A percentile compares a stretch with the other conserved stretches of the same genome.
phyloP scores from a whole-genome alignment of 345 rosid genomes.

The Laguncularia racemosa region DNA sequence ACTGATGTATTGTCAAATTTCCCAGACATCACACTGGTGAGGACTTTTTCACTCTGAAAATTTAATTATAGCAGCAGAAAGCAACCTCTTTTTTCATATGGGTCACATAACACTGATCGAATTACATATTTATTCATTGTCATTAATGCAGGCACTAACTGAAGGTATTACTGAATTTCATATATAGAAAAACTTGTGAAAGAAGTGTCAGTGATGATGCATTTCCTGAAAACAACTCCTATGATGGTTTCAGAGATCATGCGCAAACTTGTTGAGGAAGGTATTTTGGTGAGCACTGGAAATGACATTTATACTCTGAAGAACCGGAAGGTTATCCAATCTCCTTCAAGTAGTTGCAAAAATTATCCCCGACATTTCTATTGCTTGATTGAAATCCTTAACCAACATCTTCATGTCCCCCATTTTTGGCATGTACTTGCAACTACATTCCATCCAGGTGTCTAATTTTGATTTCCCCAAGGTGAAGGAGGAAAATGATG shows the following conservation, averaged over 20 bases:
- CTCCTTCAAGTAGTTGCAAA: background rate
- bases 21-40: conserved; percentile 78
- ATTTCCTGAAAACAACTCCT: conserved; percentile 6
- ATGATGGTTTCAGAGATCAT: conserved; percentile 57
- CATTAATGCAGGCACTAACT: conserved; percentile 51
- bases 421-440: no score
- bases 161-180: conserved; percentile 50
- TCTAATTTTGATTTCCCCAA: conserved; percentile 41
- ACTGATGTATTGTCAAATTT: conserved; percentile 75
- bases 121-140: no score
- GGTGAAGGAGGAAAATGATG: conserved; percentile 76
- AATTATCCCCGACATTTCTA: no score
- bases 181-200: no score
- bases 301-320: conserved; percentile 50
- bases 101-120: no score
- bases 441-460: conserved; percentile 22
- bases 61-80: background rate
- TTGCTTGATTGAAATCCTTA: no score
- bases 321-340: conserved; percentile 45
- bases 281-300: conserved; percentile 49
- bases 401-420: no score
- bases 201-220: no score
- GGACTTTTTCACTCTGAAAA: background rate
- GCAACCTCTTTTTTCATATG: background rate
- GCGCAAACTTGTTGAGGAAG: conserved; percentile 72